Evolutionary conservation across 1,284 basidiomycete genomes (phyloP).

Genomic region (Rhodotorula sp.): DNA sequence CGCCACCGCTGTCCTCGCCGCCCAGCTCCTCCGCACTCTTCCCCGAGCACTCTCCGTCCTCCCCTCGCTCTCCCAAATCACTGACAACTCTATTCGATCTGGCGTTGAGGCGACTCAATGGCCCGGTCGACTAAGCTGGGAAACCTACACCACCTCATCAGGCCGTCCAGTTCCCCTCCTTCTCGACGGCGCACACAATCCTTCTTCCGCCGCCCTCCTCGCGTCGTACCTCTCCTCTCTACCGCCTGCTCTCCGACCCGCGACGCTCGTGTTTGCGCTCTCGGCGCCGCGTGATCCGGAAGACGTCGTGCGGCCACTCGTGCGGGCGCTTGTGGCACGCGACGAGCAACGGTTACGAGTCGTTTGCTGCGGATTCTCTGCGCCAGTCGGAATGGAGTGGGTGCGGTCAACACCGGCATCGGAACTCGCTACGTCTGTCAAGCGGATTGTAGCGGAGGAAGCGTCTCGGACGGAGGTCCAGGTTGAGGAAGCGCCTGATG

Average conservation of each 20-base stretch:
- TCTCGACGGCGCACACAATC: constrained; percentile 93
- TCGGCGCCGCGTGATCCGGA: constrained; percentile 46
- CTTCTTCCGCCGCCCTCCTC: constrained; percentile 72
- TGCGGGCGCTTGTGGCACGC: constrained; percentile 53
- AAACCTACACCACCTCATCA: background rate
- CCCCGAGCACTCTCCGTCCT: constrained; percentile 46
- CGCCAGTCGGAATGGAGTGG: no score
- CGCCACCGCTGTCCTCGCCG: constrained; percentile 64
- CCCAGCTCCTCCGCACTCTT: constrained; percentile 62
- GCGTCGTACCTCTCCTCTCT: constrained; percentile 66
- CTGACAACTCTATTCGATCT: constrained; percentile 53
- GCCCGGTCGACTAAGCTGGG: constrained; percentile 79
- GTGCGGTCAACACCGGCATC: no score
- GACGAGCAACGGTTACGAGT: no score
- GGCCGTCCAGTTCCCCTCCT: constrained; percentile 55
- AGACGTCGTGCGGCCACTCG: constrained; percentile 72
- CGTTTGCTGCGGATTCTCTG: no score
- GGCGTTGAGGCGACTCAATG: constrained; percentile 68
- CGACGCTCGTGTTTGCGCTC: constrained; percentile 35
- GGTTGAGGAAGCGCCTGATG: no score
- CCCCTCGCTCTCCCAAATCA: constrained; percentile 51
- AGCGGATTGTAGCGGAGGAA: no score
- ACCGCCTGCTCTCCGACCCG: constrained; percentile 35
- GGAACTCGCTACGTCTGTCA: no score
- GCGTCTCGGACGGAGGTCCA: no score